Evolutionary conservation across 345 rosid species (phyloP).

Genomic region (Cardamine chenopodiifolia): DNA sequence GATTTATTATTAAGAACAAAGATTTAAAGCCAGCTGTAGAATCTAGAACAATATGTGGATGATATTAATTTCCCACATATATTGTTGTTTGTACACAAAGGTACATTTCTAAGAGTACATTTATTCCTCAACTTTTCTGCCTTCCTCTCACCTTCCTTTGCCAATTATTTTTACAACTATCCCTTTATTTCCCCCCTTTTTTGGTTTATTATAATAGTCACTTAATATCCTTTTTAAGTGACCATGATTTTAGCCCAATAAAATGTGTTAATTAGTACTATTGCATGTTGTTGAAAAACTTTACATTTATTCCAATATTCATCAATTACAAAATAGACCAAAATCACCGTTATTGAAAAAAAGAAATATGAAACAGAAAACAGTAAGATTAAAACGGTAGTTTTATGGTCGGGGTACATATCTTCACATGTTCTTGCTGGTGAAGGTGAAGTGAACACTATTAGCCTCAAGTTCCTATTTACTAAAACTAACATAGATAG

Average conservation of each 20-base stretch:
- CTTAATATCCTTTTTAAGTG: neutral
- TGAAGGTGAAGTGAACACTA: constrained; percentile 3
- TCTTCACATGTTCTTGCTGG: neutral
- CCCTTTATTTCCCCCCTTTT: neutral
- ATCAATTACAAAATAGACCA: neutral
- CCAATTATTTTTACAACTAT: constrained; percentile 14
- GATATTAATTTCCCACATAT: constrained; percentile 24
- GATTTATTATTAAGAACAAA: constrained; percentile 5
- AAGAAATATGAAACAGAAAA: neutral
- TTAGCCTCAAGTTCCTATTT: neutral
- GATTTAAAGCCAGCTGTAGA: constrained; percentile 37
- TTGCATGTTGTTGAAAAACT: neutral
- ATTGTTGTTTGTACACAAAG: constrained; percentile 39
- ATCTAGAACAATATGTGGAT: constrained; percentile 34
- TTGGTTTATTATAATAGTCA: neutral
- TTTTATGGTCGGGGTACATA: neutral
- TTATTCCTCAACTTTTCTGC: constrained; percentile 31
- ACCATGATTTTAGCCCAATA: neutral
- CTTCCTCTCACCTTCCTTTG: constrained; percentile 13
- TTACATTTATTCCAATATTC: neutral
- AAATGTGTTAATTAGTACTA: neutral
- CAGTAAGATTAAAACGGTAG: neutral
- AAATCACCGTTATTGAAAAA: neutral
- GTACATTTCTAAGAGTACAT: constrained; percentile 38
- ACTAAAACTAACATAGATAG: too few relatives aligned